Percentiles rank a stretch among this genome's conserved stretches.
These are phyloP conservation scores for Brasenia schreberi DNA, from an alignment of 164 flowering plant species.

Conservation along the genomic window DNA sequence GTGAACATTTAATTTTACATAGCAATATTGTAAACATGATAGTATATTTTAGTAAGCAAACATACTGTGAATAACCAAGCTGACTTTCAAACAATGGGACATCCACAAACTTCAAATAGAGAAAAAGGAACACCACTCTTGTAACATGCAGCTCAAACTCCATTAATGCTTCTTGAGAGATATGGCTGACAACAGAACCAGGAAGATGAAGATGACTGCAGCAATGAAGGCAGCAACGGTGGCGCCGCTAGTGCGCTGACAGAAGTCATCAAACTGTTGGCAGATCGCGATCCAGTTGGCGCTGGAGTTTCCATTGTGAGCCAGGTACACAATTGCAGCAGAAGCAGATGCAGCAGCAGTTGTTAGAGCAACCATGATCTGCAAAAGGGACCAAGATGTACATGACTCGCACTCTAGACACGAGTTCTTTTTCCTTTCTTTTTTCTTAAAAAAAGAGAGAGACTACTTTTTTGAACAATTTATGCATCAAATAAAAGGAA, in stretches of 20 bases:
- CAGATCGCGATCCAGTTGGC: constrained; percentile 83
- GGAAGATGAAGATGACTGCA: constrained; percentile 29
- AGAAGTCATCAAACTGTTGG: constrained; percentile 58
- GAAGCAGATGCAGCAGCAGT: constrained; percentile 47
- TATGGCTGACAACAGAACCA: constrained; percentile 45
- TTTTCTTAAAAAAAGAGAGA: too few relatives aligned
- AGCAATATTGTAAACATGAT: neutral
- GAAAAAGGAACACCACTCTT: neutral
- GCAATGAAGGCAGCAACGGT: constrained; percentile 53
- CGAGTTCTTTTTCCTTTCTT: too few relatives aligned
- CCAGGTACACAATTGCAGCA: constrained; percentile 69
- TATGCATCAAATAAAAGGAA: too few relatives aligned
- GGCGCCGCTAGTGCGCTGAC: constrained; percentile 55
- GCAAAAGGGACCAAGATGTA: neutral
- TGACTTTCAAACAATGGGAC: neutral
- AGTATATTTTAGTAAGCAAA: neutral
- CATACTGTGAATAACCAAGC: neutral
- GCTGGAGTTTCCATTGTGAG: constrained; percentile 65
- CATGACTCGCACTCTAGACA: too few relatives aligned
- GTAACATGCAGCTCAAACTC: neutral
- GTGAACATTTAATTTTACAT: neutral
- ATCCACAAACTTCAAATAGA: neutral
- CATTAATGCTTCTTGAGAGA: constrained; percentile 28
- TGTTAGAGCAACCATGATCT: constrained; percentile 52
- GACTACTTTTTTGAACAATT: too few relatives aligned